Base-by-base conservation (phyloP, 441 rosid genomes). In the Gossypium lobatum region DNA sequence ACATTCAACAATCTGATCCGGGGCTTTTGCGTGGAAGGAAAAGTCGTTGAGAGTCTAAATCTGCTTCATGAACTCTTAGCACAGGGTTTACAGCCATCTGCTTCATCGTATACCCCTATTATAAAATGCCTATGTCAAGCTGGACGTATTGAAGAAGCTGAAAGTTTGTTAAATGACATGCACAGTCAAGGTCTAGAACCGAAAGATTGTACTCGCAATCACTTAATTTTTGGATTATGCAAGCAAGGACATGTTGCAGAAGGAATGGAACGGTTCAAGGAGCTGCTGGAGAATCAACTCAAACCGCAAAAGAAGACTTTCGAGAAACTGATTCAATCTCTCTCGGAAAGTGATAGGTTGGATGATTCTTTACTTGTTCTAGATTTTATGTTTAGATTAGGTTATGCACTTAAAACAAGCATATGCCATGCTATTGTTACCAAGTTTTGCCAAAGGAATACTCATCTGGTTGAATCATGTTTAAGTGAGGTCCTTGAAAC, bases 1-100 rank as follows among this genome's bases (percentile, higher is more conserved):
- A 85, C 93, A 0, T 90, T 82, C 66, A 81, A 85, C 64, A 73
- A 71, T 53, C 74, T 90, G 78, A 80, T 89, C 65, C 60, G 23
- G 64, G 57, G 57, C 8, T 52, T 52, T 52, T 16, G 57, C 21
- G 2, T n/a, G 57, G 20, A 52, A 52, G 57, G 86, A 39, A 86
- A 79, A 78, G 28, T 85, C 52, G 81, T 45, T 50, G 77, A 84
- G 78, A 64, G 85, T 39, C 70, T 62, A 34, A 34, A 75, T 52
- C 68, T 90, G 39, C 77, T 85, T 7, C 72, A 78, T 55, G 83
- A 86, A 80, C 85, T 86, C 23, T 70, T 79, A 78, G 78, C 74
- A 11, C 75, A 64, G 34, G 89, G 92, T 58, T 46, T 86, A 64
- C 73, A 78, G n/a, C 86, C 84, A 62, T 74, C 81, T 21, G 42